Base-by-base conservation (phyloP, 2,329 filamentous ascomycete genomes). In the Scedosporium aurantiacum region DNA sequence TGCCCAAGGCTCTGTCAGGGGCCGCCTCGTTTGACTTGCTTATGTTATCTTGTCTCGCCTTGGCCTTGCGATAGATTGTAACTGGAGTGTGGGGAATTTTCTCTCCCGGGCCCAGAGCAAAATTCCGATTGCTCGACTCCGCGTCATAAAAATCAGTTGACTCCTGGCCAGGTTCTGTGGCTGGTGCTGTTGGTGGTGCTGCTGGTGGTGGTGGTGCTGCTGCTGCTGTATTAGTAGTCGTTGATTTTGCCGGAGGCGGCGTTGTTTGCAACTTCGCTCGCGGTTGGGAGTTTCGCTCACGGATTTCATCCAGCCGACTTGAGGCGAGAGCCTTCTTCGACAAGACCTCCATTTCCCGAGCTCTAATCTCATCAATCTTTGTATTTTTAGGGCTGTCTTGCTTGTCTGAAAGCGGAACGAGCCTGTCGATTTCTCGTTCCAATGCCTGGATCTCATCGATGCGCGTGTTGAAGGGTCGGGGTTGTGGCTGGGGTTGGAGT, bases 301-400 rank as follows among this genome's bases (percentile, higher is more conserved):
- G 74, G 61, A 82, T 82, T 68, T 82, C 81, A 40, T 79, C 80
- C 2, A 84, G 70, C 37, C 76, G 73, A 60, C 78, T 76, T 5
- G 75, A 74, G n/a, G 81, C 77, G 16, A 81, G 68, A 1, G 76
- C 76, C 59, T 77, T 74, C 61, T 70, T 78, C 4, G 81, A 78
- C 27, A 78, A 65, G 2, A 73, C 74, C 32, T 76, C 72, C 56
- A 71, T 71, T 66, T 81, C 79, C 23, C 73, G 71, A 54, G 73
- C 71, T 43, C 74, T 70, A 55, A 83, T 76, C 27, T 81, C 78
- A 52, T 82, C 79, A 7, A 82, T 66, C 58, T 77, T 78, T n/a
- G 73, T 76, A 63, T 78, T 80, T 60, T 67, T 71, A 1, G 69
- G 60, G 37, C 60, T 7, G 4, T 57, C 32, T 18, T n/a, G 14